These are phyloP conservation scores for Kodamaea laetipori DNA, from an alignment of 805 yeast genomes.

Conservation along the genomic window DNA sequence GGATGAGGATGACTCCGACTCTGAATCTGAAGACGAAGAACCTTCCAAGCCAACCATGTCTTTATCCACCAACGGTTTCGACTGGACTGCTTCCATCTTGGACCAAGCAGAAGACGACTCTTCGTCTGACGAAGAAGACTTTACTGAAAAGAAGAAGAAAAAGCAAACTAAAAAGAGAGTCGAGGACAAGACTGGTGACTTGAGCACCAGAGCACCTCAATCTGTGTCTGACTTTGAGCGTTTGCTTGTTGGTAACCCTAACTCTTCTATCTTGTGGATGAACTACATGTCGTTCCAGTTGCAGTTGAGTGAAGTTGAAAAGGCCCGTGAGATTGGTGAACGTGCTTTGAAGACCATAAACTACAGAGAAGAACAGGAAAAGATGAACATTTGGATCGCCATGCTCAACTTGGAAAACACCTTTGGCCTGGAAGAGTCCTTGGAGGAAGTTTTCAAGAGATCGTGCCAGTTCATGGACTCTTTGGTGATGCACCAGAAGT, in stretches of 20 bases:
- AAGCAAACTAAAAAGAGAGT: conserved; percentile 50
- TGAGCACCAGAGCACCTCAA: conserved; percentile 85
- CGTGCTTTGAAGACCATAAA: conserved; percentile 89
- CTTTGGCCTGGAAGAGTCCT: conserved; percentile 82
- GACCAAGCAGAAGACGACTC: conserved; percentile 71
- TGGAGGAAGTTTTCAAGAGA: conserved; percentile 78
- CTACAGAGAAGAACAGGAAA: conserved; percentile 90
- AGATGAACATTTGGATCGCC: conserved; percentile 95
- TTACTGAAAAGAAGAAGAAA: conserved; percentile 49
- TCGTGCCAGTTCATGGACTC: conserved; percentile 93
- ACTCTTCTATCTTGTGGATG: conserved; percentile 95
- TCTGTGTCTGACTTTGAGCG: conserved; percentile 92
- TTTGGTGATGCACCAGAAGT: conserved; percentile 72
- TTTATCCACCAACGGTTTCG: conserved; percentile 83
- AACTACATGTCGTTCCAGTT: conserved; percentile 97
- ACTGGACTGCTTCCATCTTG: conserved; percentile 90
- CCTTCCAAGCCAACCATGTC: conserved; percentile 46
- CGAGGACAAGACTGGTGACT: conserved; percentile 83
- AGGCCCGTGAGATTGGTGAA: conserved; percentile 90
- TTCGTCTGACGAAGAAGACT: conserved; percentile 59
- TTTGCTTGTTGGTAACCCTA: conserved; percentile 85
- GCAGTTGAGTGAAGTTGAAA: conserved; percentile 90
- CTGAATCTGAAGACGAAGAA: conserved; percentile 29
- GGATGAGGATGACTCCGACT: conserved; percentile 20
- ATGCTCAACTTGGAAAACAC: conserved; percentile 89